These are phyloP conservation scores for Dillenia turbinata DNA, from an alignment of 164 flowering plant species.

Conservation along the genomic window DNA sequence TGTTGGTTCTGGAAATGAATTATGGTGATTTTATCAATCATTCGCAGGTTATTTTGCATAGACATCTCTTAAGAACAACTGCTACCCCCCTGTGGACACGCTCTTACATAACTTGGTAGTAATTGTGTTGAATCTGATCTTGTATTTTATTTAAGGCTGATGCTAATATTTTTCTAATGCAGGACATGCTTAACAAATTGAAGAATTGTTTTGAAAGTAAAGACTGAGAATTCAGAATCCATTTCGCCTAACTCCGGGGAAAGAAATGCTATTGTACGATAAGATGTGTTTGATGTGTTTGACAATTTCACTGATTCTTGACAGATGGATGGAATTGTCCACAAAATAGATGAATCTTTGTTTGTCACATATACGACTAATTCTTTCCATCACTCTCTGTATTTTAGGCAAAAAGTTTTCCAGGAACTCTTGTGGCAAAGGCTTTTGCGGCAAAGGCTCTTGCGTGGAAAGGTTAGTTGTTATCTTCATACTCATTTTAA, in stretches of 20 bases:
- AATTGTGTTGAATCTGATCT: not conserved
- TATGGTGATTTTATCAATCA: conserved; percentile 9
- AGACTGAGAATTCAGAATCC: conserved; percentile 39
- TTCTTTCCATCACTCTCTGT: not conserved
- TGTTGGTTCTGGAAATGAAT: not conserved
- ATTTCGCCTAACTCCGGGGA: conserved; percentile 52
- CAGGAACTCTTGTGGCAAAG: conserved; percentile 64
- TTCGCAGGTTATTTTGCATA: conserved; percentile 72
- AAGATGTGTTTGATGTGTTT: conserved; percentile 8
- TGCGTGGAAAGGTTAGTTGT: conserved; percentile 65
- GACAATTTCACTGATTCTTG: conserved; percentile 1
- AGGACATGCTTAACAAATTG: conserved; percentile 79
- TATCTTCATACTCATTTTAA: not conserved
- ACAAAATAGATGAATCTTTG: not conserved
- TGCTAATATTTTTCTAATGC: conserved; percentile 12
- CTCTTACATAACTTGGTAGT: conserved; percentile 68
- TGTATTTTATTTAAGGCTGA: not conserved
- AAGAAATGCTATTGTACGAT: conserved; percentile 65
- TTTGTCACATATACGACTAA: not conserved
- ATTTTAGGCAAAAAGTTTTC: conserved; percentile 70
- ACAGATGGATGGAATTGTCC: not conserved
- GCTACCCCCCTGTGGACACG: conserved; percentile 69
- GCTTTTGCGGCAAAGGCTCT: conserved; percentile 56
- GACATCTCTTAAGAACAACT: conserved; percentile 74
- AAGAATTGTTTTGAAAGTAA: conserved; percentile 77